Percentiles rank a stretch among this genome's conserved stretches.
phyloP scores from a whole-genome alignment of 495 filamentous ascomycete species.

The Neurospora pannonica region DNA sequence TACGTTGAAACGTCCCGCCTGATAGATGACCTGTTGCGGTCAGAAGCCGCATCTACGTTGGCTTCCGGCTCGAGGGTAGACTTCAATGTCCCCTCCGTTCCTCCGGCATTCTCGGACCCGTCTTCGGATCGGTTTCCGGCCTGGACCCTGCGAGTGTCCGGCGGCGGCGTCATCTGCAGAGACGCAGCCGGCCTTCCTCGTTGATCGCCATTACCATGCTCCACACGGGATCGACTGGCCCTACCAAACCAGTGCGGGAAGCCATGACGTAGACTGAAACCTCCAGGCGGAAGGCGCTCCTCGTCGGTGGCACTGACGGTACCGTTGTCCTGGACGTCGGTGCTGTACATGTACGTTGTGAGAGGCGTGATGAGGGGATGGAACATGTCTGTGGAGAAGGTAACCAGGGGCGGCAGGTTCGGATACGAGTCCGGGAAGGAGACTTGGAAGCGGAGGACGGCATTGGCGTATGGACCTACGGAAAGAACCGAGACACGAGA shows the following conservation, averaged over 20 bases:
- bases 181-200: conserved; percentile 19
- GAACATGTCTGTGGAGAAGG: conserved; percentile 84
- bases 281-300: conserved; percentile 72
- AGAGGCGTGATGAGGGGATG: conserved; percentile 86
- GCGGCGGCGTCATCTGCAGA: conserved; percentile 17
- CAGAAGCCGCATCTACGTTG: conserved; percentile 5
- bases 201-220: background rate
- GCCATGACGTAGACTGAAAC: conserved; percentile 78
- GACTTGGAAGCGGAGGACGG: conserved; percentile 83
- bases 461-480: conserved; percentile 67
- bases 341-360: conserved; percentile 84
- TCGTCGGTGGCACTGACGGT: conserved; percentile 74
- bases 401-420: conserved; percentile 67
- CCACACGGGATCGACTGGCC: background rate
- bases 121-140: conserved; percentile 9
- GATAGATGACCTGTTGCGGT: conserved; percentile 7
- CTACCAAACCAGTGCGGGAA: conserved; percentile 81
- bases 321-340: conserved; percentile 55
- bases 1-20: conserved; percentile 37
- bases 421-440: conserved; percentile 80
- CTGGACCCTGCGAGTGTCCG: background rate
- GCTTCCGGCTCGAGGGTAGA: background rate
- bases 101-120: background rate
- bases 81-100: background rate
- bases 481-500: conserved; percentile 29